Evolutionary conservation across 352 stramenopile genomes (phyloP).

Genomic region (Globisporangium echinulatum): DNA sequence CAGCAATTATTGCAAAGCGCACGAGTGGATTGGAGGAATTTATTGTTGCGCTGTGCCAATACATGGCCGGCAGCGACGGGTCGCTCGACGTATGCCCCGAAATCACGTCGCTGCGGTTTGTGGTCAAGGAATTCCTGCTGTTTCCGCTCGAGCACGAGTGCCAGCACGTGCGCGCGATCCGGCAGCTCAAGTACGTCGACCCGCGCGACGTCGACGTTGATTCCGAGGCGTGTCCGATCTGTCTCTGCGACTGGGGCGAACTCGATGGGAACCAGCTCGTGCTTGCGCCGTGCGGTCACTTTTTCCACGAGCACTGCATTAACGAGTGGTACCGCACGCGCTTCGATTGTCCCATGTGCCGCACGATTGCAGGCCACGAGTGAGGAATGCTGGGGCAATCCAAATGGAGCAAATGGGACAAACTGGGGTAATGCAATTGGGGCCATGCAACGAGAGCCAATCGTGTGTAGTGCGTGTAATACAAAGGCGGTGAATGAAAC

Average conservation of each 20-base stretch:
- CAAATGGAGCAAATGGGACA: too few species aligned
- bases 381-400: background rate
- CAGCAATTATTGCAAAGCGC: conserved; percentile 48
- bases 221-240: conserved; percentile 78
- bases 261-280: conserved; percentile 79
- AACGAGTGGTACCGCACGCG: conserved; percentile 86
- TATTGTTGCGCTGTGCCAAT: conserved; percentile 67
- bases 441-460: too few species aligned
- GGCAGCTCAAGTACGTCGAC: conserved; percentile 81
- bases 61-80: conserved; percentile 31
- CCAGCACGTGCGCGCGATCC: conserved; percentile 77
- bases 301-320: conserved; percentile 86
- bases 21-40: conserved; percentile 73
- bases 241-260: conserved; percentile 77
- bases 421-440: too few species aligned
- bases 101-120: conserved; percentile 57
- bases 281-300: conserved; percentile 75
- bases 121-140: conserved; percentile 80
- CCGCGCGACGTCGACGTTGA: conserved; percentile 75
- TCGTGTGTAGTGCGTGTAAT: too few species aligned
- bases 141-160: conserved; percentile 77
- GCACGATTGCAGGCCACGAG: conserved; percentile 65
- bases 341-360: conserved; percentile 87
- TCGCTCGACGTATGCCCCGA: conserved; percentile 55
- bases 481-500: too few species aligned